Evolutionary conservation across 2,329 filamentous ascomycete genomes (phyloP).

Genomic region (Aureobasidium sp.): DNA sequence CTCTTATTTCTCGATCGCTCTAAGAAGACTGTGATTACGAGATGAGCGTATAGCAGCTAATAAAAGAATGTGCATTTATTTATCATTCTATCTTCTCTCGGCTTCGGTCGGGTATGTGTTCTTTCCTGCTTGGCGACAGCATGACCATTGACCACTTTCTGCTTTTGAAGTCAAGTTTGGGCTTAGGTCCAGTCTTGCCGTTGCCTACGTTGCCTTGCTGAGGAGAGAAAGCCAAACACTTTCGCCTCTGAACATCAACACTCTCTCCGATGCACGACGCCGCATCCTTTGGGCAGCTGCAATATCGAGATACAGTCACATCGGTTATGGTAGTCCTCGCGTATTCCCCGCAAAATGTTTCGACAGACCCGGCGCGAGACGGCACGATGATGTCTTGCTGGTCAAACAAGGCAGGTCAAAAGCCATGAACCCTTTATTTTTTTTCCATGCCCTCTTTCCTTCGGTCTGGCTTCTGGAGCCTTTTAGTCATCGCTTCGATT

Average conservation of each 20-base stretch:
- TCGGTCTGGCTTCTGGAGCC: background rate
- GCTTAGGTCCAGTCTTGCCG: too few relatives aligned
- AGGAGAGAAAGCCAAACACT: too few relatives aligned
- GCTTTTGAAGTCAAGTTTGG: background rate
- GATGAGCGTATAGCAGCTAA: constrained; percentile 10
- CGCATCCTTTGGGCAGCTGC: background rate
- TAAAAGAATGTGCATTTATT: background rate
- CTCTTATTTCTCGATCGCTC: background rate
- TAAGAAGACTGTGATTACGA: background rate
- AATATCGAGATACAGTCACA: background rate
- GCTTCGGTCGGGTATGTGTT: background rate
- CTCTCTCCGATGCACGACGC: background rate
- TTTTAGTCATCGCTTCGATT: constrained; percentile 1
- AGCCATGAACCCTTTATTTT: constrained; percentile 1
- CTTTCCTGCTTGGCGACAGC: constrained; percentile 4
- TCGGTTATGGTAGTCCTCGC: constrained; percentile 9
- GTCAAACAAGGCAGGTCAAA: constrained; percentile 3
- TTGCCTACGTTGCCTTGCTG: too few relatives aligned
- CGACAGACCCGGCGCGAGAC: background rate
- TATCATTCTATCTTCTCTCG: background rate
- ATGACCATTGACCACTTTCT: background rate
- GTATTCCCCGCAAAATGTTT: background rate
- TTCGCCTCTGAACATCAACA: too few relatives aligned
- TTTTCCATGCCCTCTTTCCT: background rate
- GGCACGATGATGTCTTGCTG: background rate